A percentile compares a stretch with the other conserved stretches of the same genome.
phyloP scores from a whole-genome alignment of 768 basidiomycete genomes.

The Daedalea quercina region DNA sequence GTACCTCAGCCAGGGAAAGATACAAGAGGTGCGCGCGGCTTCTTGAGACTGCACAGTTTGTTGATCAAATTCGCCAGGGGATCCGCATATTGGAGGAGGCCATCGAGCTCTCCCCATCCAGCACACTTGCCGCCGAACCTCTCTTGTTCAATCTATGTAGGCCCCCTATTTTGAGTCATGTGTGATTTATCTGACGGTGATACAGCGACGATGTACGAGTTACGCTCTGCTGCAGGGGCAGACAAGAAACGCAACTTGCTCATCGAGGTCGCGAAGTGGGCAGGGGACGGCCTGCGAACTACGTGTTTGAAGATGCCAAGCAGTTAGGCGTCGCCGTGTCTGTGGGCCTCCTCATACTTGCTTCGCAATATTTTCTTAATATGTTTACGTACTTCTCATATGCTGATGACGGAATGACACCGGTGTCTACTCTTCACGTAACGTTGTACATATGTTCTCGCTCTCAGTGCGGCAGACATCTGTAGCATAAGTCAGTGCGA shows the following conservation, averaged over 20 bases:
- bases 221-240: constrained; percentile 63
- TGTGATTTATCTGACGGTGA: neutral
- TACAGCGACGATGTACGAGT: constrained; percentile 76
- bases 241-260: constrained; percentile 74
- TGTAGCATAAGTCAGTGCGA: too few relatives aligned
- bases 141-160: constrained; percentile 81
- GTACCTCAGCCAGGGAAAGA: constrained; percentile 59
- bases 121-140: constrained; percentile 71
- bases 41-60: neutral
- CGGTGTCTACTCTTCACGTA: too few relatives aligned
- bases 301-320: constrained; percentile 74
- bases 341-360: neutral
- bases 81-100: constrained; percentile 64
- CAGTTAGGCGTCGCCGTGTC: neutral
- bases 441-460: too few relatives aligned
- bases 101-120: constrained; percentile 57
- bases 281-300: constrained; percentile 74
- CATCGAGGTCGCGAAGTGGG: constrained; percentile 77
- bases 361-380: too few relatives aligned
- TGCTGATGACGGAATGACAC: too few relatives aligned
- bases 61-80: constrained; percentile 35
- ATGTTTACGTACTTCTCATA: too few relatives aligned
- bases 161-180: constrained; percentile 25
- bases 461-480: too few relatives aligned
- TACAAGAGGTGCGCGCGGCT: constrained; percentile 51